phyloP scores from a whole-genome alignment of 2,329 filamentous ascomycete genomes.

The Chrysoporthe puriensis region DNA sequence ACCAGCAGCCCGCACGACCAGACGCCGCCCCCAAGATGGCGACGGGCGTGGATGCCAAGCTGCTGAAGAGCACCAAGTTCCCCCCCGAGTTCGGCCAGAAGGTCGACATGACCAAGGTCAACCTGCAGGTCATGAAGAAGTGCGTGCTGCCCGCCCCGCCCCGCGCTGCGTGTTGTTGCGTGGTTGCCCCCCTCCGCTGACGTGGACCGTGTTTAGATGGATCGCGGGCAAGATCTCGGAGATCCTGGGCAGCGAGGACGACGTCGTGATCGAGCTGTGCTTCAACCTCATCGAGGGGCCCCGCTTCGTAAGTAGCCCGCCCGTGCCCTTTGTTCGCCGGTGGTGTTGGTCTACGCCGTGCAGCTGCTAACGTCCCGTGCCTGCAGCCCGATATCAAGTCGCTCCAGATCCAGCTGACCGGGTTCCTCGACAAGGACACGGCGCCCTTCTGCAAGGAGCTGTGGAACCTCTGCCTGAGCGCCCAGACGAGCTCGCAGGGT shows the following conservation, averaged over 20 bases:
- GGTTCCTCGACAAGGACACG: slow-evolving; percentile 93
- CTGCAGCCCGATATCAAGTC: slow-evolving; percentile 90
- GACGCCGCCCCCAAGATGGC: slow-evolving; percentile 61
- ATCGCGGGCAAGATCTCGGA: slow-evolving; percentile 86
- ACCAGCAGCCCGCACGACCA: slow-evolving; percentile 15
- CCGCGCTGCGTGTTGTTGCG: background rate
- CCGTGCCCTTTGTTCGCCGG: background rate
- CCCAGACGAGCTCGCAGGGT: slow-evolving; percentile 83
- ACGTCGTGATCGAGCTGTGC: slow-evolving; percentile 89
- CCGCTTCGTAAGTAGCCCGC: slow-evolving; percentile 66
- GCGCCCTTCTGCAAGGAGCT: slow-evolving; percentile 88
- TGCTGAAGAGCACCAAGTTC: slow-evolving; percentile 90
- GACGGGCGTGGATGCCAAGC: slow-evolving; percentile 83
- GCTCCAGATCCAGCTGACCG: slow-evolving; percentile 90
- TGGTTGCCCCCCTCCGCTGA: background rate
- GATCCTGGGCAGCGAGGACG: slow-evolving; percentile 90
- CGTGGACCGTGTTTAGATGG: slow-evolving; percentile 66
- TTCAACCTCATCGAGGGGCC: slow-evolving; percentile 72
- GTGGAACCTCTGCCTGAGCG: slow-evolving; percentile 90
- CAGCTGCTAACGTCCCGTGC: slow-evolving; percentile 31
- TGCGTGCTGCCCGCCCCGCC: slow-evolving; percentile 47
- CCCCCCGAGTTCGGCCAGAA: slow-evolving; percentile 92
- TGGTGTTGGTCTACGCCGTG: background rate
- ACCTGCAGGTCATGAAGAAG: slow-evolving; percentile 98
- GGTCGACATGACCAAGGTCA: slow-evolving; percentile 97